Conservation (phyloP, 768 basidiomycete species). For the Royoungia palumana region DNA sequence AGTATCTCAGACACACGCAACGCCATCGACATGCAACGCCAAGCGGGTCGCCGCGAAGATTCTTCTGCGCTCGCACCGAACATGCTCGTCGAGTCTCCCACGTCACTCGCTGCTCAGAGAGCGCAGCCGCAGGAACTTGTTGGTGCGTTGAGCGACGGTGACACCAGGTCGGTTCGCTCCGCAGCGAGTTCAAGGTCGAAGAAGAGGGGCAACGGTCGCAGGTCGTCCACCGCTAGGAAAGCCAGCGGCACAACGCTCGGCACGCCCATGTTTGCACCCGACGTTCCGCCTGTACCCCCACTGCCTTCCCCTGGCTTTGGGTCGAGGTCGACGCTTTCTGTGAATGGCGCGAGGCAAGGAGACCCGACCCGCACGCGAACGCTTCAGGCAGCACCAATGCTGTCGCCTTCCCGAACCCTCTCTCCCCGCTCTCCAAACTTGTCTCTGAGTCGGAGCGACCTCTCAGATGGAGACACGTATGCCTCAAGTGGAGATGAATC, state of each 20-base stretch:
- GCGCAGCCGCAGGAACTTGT: slow-evolving; percentile 19
- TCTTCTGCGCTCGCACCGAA: neutral
- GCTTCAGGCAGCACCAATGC: neutral
- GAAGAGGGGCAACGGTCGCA: slow-evolving; percentile 17
- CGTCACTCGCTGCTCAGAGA: slow-evolving; percentile 6
- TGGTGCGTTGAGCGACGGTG: slow-evolving; percentile 17
- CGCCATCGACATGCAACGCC: slow-evolving; percentile 11
- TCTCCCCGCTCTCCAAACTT: slow-evolving; percentile 21
- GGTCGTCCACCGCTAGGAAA: slow-evolving; percentile 25
- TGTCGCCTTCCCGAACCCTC: slow-evolving; percentile 9
- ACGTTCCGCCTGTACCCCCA: slow-evolving; percentile 37
- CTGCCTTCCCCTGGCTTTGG: slow-evolving; percentile 9
- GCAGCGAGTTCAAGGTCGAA: slow-evolving; percentile 26
- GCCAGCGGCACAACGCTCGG: slow-evolving; percentile 63
- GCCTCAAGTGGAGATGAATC: slow-evolving; percentile 31
- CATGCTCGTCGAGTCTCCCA: slow-evolving; percentile 24
- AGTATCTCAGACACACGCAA: slow-evolving; percentile 6
- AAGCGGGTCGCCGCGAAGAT: slow-evolving; percentile 23
- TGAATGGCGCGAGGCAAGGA: slow-evolving; percentile 13
- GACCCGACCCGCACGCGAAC: slow-evolving; percentile 4
- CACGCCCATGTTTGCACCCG: slow-evolving; percentile 58
- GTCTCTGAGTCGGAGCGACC: slow-evolving; percentile 21
- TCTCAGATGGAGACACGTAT: slow-evolving; percentile 28
- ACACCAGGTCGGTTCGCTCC: slow-evolving; percentile 26
- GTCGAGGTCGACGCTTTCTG: slow-evolving; percentile 18